A percentile compares a stretch with the other conserved stretches of the same genome.
These are phyloP conservation scores for Pseudodiploospora longispora DNA, from an alignment of 2,329 filamentous ascomycete genomes.

Conservation along the genomic window DNA sequence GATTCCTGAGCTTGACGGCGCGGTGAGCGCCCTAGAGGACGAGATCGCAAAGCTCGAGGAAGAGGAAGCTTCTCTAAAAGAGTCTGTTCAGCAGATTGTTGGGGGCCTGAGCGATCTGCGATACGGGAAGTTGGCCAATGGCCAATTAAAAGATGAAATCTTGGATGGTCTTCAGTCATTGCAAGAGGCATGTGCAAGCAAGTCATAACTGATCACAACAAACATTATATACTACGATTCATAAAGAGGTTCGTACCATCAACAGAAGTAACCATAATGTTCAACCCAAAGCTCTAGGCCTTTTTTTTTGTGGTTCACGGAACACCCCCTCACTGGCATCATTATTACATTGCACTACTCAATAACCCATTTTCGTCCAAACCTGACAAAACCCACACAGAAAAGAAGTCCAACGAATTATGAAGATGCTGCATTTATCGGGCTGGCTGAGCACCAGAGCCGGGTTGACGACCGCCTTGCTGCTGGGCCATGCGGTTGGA, in stretches of 20 bases:
- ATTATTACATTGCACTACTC: slow-evolving; percentile 1
- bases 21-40: slow-evolving; percentile 55
- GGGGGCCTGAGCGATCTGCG: slow-evolving; percentile 73
- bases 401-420: neutral
- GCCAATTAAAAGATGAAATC: slow-evolving; percentile 56
- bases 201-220: slow-evolving; percentile 16
- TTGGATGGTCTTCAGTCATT: slow-evolving; percentile 51
- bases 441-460: slow-evolving; percentile 9
- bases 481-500: slow-evolving; percentile 24
- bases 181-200: slow-evolving; percentile 53
- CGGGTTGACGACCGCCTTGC: slow-evolving; percentile 9
- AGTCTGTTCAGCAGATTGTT: slow-evolving; percentile 56
- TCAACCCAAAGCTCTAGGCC: neutral
- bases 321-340: too few species aligned
- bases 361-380: neutral
- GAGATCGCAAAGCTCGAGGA: slow-evolving; percentile 59
- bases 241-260: slow-evolving; percentile 7
- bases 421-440: neutral
- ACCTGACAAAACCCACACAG: neutral
- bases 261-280: slow-evolving; percentile 1
- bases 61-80: slow-evolving; percentile 53
- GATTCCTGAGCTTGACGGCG: slow-evolving; percentile 60
- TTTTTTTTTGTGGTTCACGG: too few species aligned
- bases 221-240: neutral
- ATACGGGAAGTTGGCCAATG: slow-evolving; percentile 66